These are phyloP conservation scores for Perilla frutescens DNA, from an alignment of 257 asterid genomes.

Conservation along the genomic window DNA sequence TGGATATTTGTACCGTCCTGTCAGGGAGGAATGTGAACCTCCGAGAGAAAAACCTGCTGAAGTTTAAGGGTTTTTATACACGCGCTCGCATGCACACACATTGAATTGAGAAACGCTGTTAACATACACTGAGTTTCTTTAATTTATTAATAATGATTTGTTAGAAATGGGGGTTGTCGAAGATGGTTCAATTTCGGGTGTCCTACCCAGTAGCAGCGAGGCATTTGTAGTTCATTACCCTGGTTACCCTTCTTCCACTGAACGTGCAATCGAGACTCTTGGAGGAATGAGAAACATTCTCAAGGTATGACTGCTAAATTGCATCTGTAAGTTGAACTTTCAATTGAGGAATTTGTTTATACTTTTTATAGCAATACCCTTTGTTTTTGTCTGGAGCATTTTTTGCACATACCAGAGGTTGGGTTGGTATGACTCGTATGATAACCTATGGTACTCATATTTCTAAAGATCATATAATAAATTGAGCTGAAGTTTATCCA, in stretches of 20 bases:
- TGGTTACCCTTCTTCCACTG: slow-evolving; percentile 84
- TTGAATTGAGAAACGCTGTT: neutral
- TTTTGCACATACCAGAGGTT: slow-evolving; percentile 2
- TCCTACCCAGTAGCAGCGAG: slow-evolving; percentile 50
- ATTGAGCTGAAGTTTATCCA: neutral
- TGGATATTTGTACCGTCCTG: neutral
- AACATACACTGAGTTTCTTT: neutral
- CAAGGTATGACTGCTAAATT: slow-evolving; percentile 53
- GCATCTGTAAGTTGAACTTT: neutral
- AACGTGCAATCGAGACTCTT: slow-evolving; percentile 83
- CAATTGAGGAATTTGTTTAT: neutral
- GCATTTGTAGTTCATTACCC: slow-evolving; percentile 84
- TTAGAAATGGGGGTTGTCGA: slow-evolving; percentile 71
- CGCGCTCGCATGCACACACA: no score
- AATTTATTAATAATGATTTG: slow-evolving; percentile 7
- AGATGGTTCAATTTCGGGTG: slow-evolving; percentile 78
- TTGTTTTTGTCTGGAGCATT: slow-evolving; percentile 1
- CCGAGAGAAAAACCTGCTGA: neutral
- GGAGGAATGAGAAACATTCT: slow-evolving; percentile 75
- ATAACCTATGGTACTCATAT: neutral
- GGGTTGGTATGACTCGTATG: neutral
- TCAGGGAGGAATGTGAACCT: neutral
- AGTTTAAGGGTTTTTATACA: neutral
- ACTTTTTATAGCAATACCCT: neutral
- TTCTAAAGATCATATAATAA: neutral